phyloP scores from a whole-genome alignment of 2,329 filamentous ascomycete species.

The Fusarium nygamai region DNA sequence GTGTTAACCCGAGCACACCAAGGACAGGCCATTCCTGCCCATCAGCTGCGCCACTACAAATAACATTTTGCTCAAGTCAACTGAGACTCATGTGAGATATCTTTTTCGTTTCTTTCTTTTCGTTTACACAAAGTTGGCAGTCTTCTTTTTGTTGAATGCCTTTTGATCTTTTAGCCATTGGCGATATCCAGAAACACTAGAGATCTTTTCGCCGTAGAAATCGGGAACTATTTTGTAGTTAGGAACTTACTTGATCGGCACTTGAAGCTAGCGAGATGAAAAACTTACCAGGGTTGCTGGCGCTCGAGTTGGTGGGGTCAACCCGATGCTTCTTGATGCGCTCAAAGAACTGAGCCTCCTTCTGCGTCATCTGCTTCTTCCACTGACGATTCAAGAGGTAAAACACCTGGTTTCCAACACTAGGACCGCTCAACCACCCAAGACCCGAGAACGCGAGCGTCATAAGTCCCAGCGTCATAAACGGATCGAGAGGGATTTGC shows the following conservation, averaged over 20 bases:
- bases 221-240: constrained; percentile 75
- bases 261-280: not conserved
- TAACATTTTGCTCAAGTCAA: constrained; percentile 19
- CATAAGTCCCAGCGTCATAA: constrained; percentile 84
- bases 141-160: constrained; percentile 96
- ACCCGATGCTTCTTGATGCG: constrained; percentile 92
- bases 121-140: constrained; percentile 68
- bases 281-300: constrained; percentile 78
- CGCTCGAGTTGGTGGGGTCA: constrained; percentile 87
- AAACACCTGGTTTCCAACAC: constrained; percentile 82
- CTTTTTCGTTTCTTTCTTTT: not conserved
- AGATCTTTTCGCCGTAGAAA: constrained; percentile 99
- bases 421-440: constrained; percentile 89
- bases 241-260: constrained; percentile 14
- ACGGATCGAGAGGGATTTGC: constrained; percentile 85
- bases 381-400: constrained; percentile 77
- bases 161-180: constrained; percentile 98
- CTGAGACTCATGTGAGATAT: not conserved
- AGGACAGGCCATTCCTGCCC: constrained; percentile 25
- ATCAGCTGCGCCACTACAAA: constrained; percentile 40
- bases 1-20: constrained; percentile 29
- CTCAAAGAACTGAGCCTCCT: constrained; percentile 93
- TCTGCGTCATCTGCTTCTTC: constrained; percentile 79
- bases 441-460: constrained; percentile 79
- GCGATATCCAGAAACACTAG: constrained; percentile 88